Evolutionary conservation across 768 basidiomycete species (phyloP).

Genomic region (Megacollybia marginata): DNA sequence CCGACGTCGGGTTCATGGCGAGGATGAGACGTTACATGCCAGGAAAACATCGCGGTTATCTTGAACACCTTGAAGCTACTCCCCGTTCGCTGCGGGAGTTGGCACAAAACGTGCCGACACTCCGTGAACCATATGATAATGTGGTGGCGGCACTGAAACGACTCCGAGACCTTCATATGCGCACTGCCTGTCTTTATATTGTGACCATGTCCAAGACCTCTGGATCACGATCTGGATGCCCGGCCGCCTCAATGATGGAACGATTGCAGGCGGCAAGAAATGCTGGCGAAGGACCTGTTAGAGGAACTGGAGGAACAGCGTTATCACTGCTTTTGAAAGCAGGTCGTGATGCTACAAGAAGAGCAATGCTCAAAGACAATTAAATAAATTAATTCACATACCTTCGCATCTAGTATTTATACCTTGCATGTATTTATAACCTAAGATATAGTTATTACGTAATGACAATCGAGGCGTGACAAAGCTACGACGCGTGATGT

Average conservation of each 20-base stretch:
- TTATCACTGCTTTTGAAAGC: constrained; percentile 79
- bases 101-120: constrained; percentile 45
- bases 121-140: constrained; percentile 72
- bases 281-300: constrained; percentile 42
- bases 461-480: not conserved
- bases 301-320: constrained; percentile 89
- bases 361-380: constrained; percentile 36
- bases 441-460: not conserved
- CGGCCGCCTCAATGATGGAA: constrained; percentile 47
- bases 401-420: not conserved
- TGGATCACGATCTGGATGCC: constrained; percentile 37
- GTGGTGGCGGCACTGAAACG: constrained; percentile 74
- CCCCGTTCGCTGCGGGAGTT: constrained; percentile 58
- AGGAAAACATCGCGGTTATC: constrained; percentile 79
- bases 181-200: constrained; percentile 81
- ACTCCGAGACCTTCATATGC: constrained; percentile 84
- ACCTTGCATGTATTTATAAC: not conserved
- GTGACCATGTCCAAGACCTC: constrained; percentile 76
- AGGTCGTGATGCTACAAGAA: constrained; percentile 79
- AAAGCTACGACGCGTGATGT: not conserved
- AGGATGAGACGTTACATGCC: constrained; percentile 97
- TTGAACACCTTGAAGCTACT: constrained; percentile 53
- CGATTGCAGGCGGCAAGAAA: constrained; percentile 33
- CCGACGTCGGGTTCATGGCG: constrained; percentile 78
- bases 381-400: not conserved